Evolutionary conservation across 805 yeast species (phyloP).

Genomic region (Metschnikowia cubensis): DNA sequence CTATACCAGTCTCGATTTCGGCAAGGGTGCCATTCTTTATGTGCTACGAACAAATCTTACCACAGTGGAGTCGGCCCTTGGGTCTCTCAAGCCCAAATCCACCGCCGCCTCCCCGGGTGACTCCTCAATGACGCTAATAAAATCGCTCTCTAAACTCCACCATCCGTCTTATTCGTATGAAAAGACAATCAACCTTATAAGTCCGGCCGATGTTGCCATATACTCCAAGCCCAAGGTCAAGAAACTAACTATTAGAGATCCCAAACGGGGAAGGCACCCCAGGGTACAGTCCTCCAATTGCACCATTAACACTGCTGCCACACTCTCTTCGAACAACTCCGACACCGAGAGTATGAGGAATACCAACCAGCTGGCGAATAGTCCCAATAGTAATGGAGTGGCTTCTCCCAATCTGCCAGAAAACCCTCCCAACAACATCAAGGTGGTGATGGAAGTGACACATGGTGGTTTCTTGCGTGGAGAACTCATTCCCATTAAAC

Average conservation of each 20-base stretch:
- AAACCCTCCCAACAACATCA: constrained; percentile 27
- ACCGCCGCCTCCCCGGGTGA: not conserved
- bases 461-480: constrained; percentile 75
- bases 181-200: constrained; percentile 54
- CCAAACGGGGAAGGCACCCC: constrained; percentile 29
- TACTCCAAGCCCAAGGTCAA: constrained; percentile 68
- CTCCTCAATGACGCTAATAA: not conserved
- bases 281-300: constrained; percentile 35
- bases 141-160: constrained; percentile 22
- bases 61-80: constrained; percentile 12
- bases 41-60: constrained; percentile 48
- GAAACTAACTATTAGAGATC: constrained; percentile 56
- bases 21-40: constrained; percentile 78
- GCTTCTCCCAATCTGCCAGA: constrained; percentile 3
- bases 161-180: constrained; percentile 46
- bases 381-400: not conserved
- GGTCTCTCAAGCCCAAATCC: not conserved
- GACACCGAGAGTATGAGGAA: constrained; percentile 16
- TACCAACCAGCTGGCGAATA: not conserved
- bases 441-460: constrained; percentile 38
- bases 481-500: constrained; percentile 69
- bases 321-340: constrained; percentile 31
- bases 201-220: constrained; percentile 69
- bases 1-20: constrained; percentile 74
- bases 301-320: constrained; percentile 29